These are phyloP conservation scores for Rhododendron mucronatum DNA, from an alignment of 148 eudicot genomes.

Conservation along the genomic window DNA sequence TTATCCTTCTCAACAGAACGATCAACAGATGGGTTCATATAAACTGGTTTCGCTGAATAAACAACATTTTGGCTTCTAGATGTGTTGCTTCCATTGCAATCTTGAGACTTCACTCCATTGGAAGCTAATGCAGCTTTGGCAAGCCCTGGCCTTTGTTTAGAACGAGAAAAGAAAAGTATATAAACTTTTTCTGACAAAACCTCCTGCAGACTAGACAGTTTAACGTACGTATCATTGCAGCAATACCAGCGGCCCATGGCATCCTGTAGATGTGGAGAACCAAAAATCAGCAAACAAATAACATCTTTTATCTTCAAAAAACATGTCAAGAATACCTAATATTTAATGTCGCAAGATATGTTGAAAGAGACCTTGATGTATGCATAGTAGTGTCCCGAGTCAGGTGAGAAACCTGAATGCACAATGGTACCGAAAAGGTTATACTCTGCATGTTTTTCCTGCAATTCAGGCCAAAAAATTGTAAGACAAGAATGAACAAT, in stretches of 20 bases:
- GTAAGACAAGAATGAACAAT: background rate
- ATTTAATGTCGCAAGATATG: background rate
- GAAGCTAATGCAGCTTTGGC: slow-evolving; percentile 31
- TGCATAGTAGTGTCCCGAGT: slow-evolving; percentile 97
- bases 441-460: slow-evolving; percentile 87
- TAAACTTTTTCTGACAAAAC: slow-evolving; percentile 94
- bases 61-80: slow-evolving; percentile 21
- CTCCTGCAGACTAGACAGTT: slow-evolving; percentile 61
- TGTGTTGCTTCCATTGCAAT: slow-evolving; percentile 38
- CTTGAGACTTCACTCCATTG: slow-evolving; percentile 50
- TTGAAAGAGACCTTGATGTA: slow-evolving; percentile 69
- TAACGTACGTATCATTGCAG: slow-evolving; percentile 88
- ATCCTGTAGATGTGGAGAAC: slow-evolving; percentile 47
- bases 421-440: slow-evolving; percentile 90
- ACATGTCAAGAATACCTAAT: background rate
- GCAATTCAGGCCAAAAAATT: slow-evolving; percentile 28
- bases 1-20: slow-evolving; percentile 28
- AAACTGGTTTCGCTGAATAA: slow-evolving; percentile 23
- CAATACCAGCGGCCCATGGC: slow-evolving; percentile 87
- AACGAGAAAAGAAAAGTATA: slow-evolving; percentile 85
- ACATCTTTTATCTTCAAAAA: background rate
- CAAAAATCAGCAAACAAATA: slow-evolving; percentile 16
- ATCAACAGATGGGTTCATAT: slow-evolving; percentile 21
- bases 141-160: slow-evolving; percentile 54
- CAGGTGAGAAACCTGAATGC: slow-evolving; percentile 93